Percentiles rank a stretch among this genome's conserved stretches.
phyloP scores from a whole-genome alignment of 345 rosid genomes.

The Reutealis trisperma region DNA sequence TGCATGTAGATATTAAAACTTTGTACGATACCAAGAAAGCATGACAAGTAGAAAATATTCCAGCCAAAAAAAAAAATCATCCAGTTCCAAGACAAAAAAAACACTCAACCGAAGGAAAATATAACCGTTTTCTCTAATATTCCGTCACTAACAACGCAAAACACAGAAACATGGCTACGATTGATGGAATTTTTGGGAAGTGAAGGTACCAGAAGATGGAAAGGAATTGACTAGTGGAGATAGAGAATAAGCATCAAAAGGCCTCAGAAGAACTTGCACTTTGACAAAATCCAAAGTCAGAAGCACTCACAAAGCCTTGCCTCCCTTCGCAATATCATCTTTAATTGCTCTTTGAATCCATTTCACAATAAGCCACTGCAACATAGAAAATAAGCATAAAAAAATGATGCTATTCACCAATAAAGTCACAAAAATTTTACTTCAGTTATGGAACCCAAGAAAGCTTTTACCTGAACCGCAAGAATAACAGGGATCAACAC shows the following conservation, averaged over 20 bases:
- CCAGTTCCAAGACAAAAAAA: background rate
- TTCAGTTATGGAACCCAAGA: background rate
- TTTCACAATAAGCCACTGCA: slow-evolving; percentile 66
- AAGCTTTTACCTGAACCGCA: slow-evolving; percentile 57
- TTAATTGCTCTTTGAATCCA: slow-evolving; percentile 62
- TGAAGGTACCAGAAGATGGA: background rate
- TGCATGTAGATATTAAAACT: background rate
- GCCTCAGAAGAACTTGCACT: slow-evolving; percentile 7
- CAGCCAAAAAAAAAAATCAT: background rate
- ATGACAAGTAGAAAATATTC: background rate
- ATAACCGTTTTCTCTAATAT: slow-evolving; percentile 8
- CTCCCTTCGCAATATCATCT: slow-evolving; percentile 48
- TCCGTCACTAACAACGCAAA: slow-evolving; percentile 17
- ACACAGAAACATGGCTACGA: background rate
- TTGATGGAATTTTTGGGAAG: background rate
- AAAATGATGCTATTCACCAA: background rate
- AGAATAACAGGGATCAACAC: slow-evolving; percentile 57
- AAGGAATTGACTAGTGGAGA: background rate
- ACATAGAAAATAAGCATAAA: background rate
- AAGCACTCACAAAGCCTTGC: slow-evolving; percentile 43
- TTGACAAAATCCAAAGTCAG: background rate
- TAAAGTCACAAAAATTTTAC: slow-evolving; percentile 2
- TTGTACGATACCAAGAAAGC: background rate
- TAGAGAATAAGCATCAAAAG: background rate
- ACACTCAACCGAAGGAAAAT: background rate